Evolutionary conservation across 768 basidiomycete species (phyloP).

Genomic region (Saitozyma sp.): DNA sequence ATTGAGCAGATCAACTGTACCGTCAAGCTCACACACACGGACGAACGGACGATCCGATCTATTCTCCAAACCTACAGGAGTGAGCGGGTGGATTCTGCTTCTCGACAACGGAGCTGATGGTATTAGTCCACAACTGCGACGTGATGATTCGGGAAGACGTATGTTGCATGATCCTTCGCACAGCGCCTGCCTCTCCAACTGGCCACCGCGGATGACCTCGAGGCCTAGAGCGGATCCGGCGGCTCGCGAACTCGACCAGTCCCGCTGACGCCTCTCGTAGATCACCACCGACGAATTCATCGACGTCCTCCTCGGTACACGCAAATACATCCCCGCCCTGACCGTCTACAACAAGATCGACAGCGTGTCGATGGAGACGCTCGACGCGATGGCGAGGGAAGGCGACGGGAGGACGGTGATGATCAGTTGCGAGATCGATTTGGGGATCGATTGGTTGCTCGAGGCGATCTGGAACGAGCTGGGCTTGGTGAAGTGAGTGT

Average conservation of each 20-base stretch:
- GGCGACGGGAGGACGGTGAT: conserved; percentile 80
- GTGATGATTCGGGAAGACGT: conserved; percentile 99
- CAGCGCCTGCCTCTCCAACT: too few relatives aligned
- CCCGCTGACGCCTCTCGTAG: conserved; percentile 53
- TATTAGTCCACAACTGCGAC: conserved; percentile 65
- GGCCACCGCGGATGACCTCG: conserved; percentile 8
- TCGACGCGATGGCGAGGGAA: conserved; percentile 42
- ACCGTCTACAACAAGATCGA: conserved; percentile 97
- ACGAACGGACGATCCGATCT: conserved; percentile 90
- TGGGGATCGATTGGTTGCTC: conserved; percentile 64
- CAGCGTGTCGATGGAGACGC: conserved; percentile 55
- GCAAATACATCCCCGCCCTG: conserved; percentile 92
- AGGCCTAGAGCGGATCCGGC: neutral
- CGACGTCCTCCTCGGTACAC: conserved; percentile 92
- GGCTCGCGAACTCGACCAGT: too few relatives aligned
- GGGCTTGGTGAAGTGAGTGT: conserved; percentile 45
- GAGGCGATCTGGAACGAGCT: conserved; percentile 56
- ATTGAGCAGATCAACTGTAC: conserved; percentile 72
- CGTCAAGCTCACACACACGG: conserved; percentile 88
- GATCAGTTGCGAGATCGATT: conserved; percentile 90
- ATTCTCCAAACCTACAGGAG: conserved; percentile 91
- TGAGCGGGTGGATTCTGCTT: conserved; percentile 16
- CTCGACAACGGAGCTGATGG: conserved; percentile 4
- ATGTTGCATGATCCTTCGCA: conserved; percentile 31
- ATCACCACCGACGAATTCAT: conserved; percentile 96